Base-by-base conservation (phyloP, 1,284 basidiomycete genomes). In the Gastroboletus turbinatus region DNA sequence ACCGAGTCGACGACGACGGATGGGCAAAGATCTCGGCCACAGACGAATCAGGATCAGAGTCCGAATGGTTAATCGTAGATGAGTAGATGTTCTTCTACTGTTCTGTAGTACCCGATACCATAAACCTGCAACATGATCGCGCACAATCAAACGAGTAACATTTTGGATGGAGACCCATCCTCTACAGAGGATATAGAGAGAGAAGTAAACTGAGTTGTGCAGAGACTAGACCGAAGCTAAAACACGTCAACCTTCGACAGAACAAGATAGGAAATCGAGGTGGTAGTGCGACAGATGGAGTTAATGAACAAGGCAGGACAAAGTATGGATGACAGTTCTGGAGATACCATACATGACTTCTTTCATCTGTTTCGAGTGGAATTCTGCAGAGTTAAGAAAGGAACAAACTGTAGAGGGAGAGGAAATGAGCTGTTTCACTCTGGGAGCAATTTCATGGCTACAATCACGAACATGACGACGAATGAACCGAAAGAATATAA, bases 51-150 rank as follows among this genome's bases (percentile, higher is more conserved):
- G 83, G 84, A 83, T 83, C 82, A 83, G 88, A 92, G 84, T 71
- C 89, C 88, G 89, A 92, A 92, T 92, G 89, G 89, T 66, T 92
- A 65, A 84, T 90, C 35, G 78, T 91, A 44, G 82, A 84, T 48
- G 55, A 61, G 36, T 70, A 69, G 56, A 63, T 29, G 23, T 50
- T 33, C 17, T 29, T 30, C 50, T 42, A 25, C 21, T 44, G 11
- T 33, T 51, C 46, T 45, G 25, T 51, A 62, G 42, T 59, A 64
- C 59, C 52, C 61, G 39, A 61, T 52, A 54, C 46, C 51, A 70
- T 70, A 69, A 59, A 62, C 65, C 43, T 43, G 11, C 47, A 53
- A 48, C 51, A 29, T 44, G 27, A 54, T 45, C 44, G 7, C 50
- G 52, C 57, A 44, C 44, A 56, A 52, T 53, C 48, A 56, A 66